Evolutionary conservation across 2,329 filamentous ascomycete genomes (phyloP).

Genomic region (Pseudocercospora crystallina): DNA sequence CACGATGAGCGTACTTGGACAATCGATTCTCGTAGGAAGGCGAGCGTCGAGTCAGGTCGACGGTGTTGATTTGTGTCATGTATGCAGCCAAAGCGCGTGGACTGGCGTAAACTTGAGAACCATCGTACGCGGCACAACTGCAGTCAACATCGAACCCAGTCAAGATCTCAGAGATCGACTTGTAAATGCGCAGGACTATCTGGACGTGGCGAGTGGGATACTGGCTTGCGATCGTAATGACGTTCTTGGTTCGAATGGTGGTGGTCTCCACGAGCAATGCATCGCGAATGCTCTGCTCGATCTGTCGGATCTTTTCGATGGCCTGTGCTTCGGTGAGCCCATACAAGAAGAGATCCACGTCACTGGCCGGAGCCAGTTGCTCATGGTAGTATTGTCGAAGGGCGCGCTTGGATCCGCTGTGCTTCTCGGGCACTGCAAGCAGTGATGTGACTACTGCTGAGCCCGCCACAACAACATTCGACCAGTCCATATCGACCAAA

Average conservation of each 20-base stretch:
- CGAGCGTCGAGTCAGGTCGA: constrained; percentile 76
- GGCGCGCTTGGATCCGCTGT: constrained; percentile 41
- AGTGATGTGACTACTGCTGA: constrained; percentile 79
- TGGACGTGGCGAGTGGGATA: constrained; percentile 75
- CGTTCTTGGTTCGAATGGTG: constrained; percentile 80
- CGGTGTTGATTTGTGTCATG: constrained; percentile 77
- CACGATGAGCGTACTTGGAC: constrained; percentile 79
- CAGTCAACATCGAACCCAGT: constrained; percentile 89
- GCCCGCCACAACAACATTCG: constrained; percentile 76
- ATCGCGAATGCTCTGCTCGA: constrained; percentile 73
- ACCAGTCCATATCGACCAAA: constrained; percentile 75
- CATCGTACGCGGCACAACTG: constrained; percentile 77
- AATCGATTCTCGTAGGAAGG: constrained; percentile 86
- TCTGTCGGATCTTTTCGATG: constrained; percentile 78
- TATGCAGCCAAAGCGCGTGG: constrained; percentile 76
- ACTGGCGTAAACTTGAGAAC: constrained; percentile 74
- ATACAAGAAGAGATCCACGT: constrained; percentile 85
- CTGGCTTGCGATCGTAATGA: constrained; percentile 80
- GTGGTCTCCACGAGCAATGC: constrained; percentile 80
- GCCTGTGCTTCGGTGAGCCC: constrained; percentile 75
- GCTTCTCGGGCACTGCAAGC: constrained; percentile 60
- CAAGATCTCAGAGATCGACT: constrained; percentile 78
- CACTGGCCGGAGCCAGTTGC: constrained; percentile 75
- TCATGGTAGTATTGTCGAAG: constrained; percentile 71
- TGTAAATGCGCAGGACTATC: constrained; percentile 83